phyloP scores from a whole-genome alignment of 495 filamentous ascomycete species.

The Trichodelitschia bisporula region DNA sequence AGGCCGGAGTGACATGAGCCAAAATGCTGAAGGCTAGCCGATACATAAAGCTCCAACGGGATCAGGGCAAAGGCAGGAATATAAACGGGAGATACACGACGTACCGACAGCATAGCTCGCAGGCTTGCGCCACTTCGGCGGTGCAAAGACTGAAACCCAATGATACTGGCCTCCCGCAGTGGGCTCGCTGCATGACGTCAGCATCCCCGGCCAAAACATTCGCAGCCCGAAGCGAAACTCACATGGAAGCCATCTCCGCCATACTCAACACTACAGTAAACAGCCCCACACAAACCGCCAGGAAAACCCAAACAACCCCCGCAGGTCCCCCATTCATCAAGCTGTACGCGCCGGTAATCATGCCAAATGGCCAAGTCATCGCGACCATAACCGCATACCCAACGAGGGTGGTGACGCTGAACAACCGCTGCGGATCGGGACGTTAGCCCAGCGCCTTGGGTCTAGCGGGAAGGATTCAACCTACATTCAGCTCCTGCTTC shows the following conservation, averaged over 20 bases:
- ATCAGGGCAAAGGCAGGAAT: not conserved
- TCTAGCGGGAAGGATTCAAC: not conserved
- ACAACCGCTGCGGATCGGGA: constrained; percentile 2
- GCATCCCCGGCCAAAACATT: no score
- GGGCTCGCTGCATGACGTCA: not conserved
- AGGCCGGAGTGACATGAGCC: no score
- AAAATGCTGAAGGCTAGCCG: no score
- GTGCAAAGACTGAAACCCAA: not conserved
- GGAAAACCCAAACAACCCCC: constrained; percentile 2
- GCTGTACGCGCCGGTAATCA: not conserved
- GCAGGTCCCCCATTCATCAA: constrained; percentile 4
- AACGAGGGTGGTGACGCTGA: constrained; percentile 5
- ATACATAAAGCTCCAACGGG: not conserved
- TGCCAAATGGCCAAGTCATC: not conserved
- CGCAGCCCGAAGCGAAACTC: no score
- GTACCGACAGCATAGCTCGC: not conserved
- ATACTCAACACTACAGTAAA: constrained; percentile 2
- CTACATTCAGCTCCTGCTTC: not conserved
- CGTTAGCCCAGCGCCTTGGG: not conserved
- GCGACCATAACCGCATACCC: not conserved
- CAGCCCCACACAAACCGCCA: constrained; percentile 1
- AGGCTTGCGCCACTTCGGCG: not conserved
- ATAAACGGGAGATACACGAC: not conserved
- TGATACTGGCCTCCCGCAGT: not conserved
- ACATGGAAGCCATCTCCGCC: constrained; percentile 4